A percentile compares a stretch with the other conserved stretches of the same genome.
These are phyloP conservation scores for Oryza rufipogon DNA, from an alignment of 176 grass and related monocot genomes.

Conservation along the genomic window DNA sequence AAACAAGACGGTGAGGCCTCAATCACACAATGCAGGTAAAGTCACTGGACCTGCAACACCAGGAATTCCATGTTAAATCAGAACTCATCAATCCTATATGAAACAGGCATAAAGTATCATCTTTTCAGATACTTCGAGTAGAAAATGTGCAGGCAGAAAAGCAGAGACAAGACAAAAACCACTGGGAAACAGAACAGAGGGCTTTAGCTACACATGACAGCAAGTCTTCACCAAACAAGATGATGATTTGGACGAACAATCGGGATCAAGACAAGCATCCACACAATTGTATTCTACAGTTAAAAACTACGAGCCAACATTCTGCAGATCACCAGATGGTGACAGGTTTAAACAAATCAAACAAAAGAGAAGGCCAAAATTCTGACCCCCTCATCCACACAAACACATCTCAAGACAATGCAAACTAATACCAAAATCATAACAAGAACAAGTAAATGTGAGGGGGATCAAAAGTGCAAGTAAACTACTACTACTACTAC, in stretches of 20 bases:
- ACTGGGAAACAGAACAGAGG: conserved; percentile 42
- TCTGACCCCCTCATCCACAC: conserved; percentile 1
- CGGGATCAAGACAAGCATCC: neutral
- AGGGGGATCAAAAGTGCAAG: neutral
- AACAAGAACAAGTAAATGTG: neutral
- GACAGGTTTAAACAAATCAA: neutral
- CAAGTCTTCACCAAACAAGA: conserved; percentile 38
- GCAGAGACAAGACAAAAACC: conserved; percentile 21
- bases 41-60: conserved; percentile 37
- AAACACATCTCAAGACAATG: neutral
- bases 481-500: neutral
- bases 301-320: neutral
- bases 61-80: conserved; percentile 21
- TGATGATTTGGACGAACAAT: conserved; percentile 6
- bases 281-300: neutral
- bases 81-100: conserved; percentile 17
- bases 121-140: neutral
- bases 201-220: conserved; percentile 19
- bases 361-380: conserved; percentile 9
- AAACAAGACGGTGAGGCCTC: conserved; percentile 13
- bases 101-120: conserved; percentile 7
- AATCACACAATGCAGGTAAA: conserved; percentile 52
- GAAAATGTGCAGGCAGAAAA: conserved; percentile 29
- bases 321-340: neutral
- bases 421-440: neutral